Evolutionary conservation across 805 yeast species (phyloP).

Genomic region (Kodamaea fukazawae): DNA sequence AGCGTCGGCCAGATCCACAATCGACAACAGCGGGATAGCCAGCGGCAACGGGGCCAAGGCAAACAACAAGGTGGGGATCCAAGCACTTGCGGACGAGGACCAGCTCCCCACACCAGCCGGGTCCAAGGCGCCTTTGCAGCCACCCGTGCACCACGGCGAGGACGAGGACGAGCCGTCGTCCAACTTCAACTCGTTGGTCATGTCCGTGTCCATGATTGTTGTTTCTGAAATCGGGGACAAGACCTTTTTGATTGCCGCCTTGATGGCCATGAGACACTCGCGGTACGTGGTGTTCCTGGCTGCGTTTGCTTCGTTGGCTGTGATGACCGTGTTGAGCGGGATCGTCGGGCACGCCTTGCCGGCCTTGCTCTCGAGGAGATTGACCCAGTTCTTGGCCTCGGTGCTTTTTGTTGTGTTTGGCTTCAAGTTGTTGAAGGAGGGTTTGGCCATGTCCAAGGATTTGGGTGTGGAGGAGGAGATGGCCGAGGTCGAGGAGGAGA

Average conservation of each 20-base stretch:
- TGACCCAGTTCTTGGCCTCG: conserved; percentile 82
- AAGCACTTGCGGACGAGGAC: conserved; percentile 22
- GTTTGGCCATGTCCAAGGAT: conserved; percentile 72
- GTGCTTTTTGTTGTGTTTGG: conserved; percentile 82
- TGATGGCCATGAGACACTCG: conserved; percentile 96
- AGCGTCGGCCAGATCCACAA: background rate
- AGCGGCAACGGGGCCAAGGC: background rate
- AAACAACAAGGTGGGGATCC: conserved; percentile 16
- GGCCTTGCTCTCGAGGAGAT: conserved; percentile 69
- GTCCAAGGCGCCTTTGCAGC: conserved; percentile 20
- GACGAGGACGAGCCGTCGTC: conserved; percentile 12
- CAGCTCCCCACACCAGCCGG: conserved; percentile 27
- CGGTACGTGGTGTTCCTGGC: conserved; percentile 82
- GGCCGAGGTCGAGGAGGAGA: conserved; percentile 95
- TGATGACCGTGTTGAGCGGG: conserved; percentile 93
- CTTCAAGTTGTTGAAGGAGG: conserved; percentile 71
- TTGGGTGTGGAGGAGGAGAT: conserved; percentile 92
- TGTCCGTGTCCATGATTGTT: conserved; percentile 87
- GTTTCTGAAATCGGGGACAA: conserved; percentile 98
- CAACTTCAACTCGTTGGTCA: conserved; percentile 55
- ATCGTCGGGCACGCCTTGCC: conserved; percentile 91
- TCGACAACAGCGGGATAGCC: conserved; percentile 4
- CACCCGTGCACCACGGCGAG: conserved; percentile 12
- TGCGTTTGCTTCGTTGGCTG: conserved; percentile 76
- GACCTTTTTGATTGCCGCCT: conserved; percentile 92